Base-by-base conservation (phyloP, 192 early-diverging fungal species). In the Entomortierella chlamydospora region DNA sequence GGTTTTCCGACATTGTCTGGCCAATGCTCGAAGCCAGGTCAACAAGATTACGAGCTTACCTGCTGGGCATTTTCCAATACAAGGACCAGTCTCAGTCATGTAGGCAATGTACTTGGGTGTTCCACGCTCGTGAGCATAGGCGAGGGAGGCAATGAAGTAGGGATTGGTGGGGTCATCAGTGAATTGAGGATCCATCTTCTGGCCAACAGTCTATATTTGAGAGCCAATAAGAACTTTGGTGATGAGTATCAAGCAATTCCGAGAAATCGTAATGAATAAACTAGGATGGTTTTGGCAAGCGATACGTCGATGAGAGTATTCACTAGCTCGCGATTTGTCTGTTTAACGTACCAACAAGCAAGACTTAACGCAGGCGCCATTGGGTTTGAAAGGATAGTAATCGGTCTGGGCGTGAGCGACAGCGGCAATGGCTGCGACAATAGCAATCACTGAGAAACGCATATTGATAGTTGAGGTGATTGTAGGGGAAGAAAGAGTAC, bases 361-460 rank as follows among this genome's bases (percentile, higher is more conserved):
- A 34, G 34, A 43, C n/a, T 26, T 25, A 17, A 74, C 58, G 29
- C 72, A 74, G 8, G 57, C 4, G 23, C 72, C 72, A 22, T 74
- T 37, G 31, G 56, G 20, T 39, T 53, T 31, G 64, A 74, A 74
- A 39, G 72, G 72, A 58, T 67, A 74, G 11, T 60, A 12, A 26
- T 39, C 45, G 3, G 58, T 26, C 49, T 64, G 61, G 26, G 72
- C 72, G 58, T 37, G 61, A 56, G 51, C 64, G 58, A 67, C 64
- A 55, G 72, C 72, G 37, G 47, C 41, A 23, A 67, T 52, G 26
- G 64, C n/a, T 50, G 64, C 72, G 52, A 56, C 56, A 39, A 64
- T 25, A 47, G 61, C 65, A 47, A 66, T 57, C 31, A 66, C 33
- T 25, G 64, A 70, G 62, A 74, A 72, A 68, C 69, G 72, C 82